These are phyloP conservation scores for Musa balbisiana DNA, from an alignment of 202 grass and related monocot genomes.

Conservation along the genomic window DNA sequence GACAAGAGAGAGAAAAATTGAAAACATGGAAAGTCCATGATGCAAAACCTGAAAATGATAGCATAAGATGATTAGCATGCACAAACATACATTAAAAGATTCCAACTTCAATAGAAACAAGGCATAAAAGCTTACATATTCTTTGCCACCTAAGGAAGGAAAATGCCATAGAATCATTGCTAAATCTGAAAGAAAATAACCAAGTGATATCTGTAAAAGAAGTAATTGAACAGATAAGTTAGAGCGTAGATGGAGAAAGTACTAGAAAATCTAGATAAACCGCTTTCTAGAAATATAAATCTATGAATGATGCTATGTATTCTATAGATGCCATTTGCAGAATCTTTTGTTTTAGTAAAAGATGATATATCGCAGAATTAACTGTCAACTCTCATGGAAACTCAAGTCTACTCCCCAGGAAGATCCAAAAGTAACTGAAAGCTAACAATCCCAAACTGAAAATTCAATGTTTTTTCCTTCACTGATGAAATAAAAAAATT, in stretches of 20 bases:
- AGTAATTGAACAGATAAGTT: neutral
- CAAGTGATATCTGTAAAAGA: conserved; percentile 46
- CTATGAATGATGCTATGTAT: too few relatives aligned
- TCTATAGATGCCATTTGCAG: too few relatives aligned
- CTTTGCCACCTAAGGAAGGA: conserved; percentile 77
- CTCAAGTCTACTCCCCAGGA: too few relatives aligned
- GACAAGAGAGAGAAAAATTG: conserved; percentile 58
- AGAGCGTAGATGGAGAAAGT: neutral
- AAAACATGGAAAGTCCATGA: conserved; percentile 71
- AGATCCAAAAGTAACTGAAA: too few relatives aligned
- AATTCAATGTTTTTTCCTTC: too few relatives aligned
- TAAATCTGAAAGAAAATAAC: conserved; percentile 71
- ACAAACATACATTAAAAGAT: neutral
- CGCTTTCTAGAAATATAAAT: too few relatives aligned
- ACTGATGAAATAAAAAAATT: too few relatives aligned
- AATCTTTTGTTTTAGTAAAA: too few relatives aligned
- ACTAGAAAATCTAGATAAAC: neutral
- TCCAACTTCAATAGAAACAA: neutral
- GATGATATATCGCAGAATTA: too few relatives aligned
- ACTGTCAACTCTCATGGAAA: too few relatives aligned
- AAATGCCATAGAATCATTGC: conserved; percentile 57
- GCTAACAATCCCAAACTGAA: too few relatives aligned
- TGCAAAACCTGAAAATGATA: conserved; percentile 59
- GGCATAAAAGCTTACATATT: conserved; percentile 55
- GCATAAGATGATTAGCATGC: neutral